Evolutionary conservation across 805 yeast species (phyloP), one percentile per base, ranked within the genome.

Genomic region (Pichia cabralensis): DNA sequence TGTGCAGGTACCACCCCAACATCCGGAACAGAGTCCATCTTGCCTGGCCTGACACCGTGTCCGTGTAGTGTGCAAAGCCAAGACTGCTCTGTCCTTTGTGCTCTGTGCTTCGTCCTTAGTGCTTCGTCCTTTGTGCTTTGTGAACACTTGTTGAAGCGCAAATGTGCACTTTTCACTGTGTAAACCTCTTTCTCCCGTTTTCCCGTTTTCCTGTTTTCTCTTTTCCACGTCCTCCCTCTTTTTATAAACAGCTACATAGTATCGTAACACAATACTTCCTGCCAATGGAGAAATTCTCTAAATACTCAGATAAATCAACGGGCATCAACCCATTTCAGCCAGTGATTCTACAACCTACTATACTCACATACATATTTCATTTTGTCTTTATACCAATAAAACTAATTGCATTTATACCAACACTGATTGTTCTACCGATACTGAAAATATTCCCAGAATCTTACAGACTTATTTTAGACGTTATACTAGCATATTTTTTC

Each of bases 271-370:
- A 9, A 8, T 35, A 8, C 9, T 11, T 5, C 11, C 25, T 22
- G 6, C 25, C 26, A 3, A 80, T 86, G 95, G 94, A 82, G 59
- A 79, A 81, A 58, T 86, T 74, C 59, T 76, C 92, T 18, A 69
- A 70, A 41, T 85, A 82, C 78, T 69, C 95, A 56, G 96, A 85
- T 52, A 81, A 76, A 42, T 92, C 89, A 5, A 86, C 96, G 1
- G 96, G 96, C n/a, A 81, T 86, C 23, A 78, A 94, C 0, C 96
- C 96, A 3, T 85, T 84, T 45, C 62, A 80, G 60, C 94, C 94
- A 1, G 44, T 53, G 0, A 45, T 59, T n/a, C 12, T 38, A 6
- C 42, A 43, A n/a, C 61, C 42, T 20, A 38, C 41, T 3, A 10
- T 30, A 7, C 25, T 26, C 3, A 35, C 39, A 2, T 31, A 30